Percentiles rank a stretch among this genome's conserved stretches.
These are phyloP conservation scores for Apophysomyces variabilis DNA, from an alignment of 371 early-diverging fungal species.

Conservation along the genomic window DNA sequence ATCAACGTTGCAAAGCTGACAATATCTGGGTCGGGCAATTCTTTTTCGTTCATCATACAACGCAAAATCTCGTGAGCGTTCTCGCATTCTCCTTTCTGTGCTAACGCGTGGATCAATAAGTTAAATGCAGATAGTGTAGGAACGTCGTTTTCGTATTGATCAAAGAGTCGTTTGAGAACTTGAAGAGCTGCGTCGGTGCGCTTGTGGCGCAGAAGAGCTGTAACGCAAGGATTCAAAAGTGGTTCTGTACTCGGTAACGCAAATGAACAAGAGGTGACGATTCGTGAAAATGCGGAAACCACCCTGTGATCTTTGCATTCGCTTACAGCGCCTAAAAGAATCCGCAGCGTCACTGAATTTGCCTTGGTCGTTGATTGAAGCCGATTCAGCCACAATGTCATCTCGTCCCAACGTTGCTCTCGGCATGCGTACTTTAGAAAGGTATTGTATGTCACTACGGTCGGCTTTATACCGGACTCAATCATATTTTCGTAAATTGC, in stretches of 20 bases:
- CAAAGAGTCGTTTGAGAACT: conserved; percentile 26
- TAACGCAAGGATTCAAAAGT: conserved; percentile 23
- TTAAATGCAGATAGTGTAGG: conserved; percentile 36
- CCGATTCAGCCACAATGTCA: conserved; percentile 33
- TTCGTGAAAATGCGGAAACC: conserved; percentile 28
- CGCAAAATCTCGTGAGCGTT: conserved; percentile 33
- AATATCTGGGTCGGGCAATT: conserved; percentile 45
- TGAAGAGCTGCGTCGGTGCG: conserved; percentile 27
- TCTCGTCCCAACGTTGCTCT: conserved; percentile 26
- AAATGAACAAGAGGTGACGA: not conserved
- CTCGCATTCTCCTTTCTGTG: conserved; percentile 28
- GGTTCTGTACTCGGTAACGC: conserved; percentile 11
- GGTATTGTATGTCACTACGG: conserved; percentile 41
- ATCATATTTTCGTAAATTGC: conserved; percentile 28
- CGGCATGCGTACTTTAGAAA: conserved; percentile 34
- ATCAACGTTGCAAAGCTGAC: conserved; percentile 47
- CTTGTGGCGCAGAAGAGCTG: conserved; percentile 30
- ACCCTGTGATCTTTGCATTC: conserved; percentile 18
- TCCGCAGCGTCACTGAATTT: conserved; percentile 33
- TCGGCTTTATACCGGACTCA: conserved; percentile 24
- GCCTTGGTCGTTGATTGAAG: conserved; percentile 17
- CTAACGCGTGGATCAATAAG: conserved; percentile 30
- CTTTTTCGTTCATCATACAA: conserved; percentile 24
- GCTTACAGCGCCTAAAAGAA: conserved; percentile 26
- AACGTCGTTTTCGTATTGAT: conserved; percentile 4